Evolutionary conservation across 2,329 filamentous ascomycete genomes (phyloP).

Genomic region (Grosmannia serpens): DNA sequence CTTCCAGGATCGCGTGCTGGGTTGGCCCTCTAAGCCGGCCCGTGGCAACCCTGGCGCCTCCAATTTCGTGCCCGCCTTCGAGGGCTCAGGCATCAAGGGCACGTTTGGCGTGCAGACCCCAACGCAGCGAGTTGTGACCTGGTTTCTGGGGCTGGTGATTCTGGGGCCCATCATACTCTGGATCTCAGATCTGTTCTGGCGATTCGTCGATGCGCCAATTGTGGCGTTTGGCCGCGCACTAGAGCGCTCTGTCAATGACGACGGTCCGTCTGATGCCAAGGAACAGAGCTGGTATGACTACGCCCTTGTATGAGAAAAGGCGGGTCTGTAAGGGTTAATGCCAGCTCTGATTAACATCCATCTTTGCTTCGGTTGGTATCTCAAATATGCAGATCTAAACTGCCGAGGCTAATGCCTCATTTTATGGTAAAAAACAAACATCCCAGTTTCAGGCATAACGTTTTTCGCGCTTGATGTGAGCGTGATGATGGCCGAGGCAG

Average conservation of each 20-base stretch:
- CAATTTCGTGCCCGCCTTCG: constrained; percentile 13
- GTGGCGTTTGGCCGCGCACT: constrained; percentile 18
- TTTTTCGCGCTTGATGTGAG: background rate
- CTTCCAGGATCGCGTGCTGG: constrained; percentile 20
- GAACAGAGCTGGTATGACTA: background rate
- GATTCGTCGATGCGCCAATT: constrained; percentile 37
- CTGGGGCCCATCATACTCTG: constrained; percentile 32
- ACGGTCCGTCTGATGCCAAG: background rate
- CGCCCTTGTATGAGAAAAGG: background rate
- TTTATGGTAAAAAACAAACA: background rate
- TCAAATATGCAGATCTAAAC: background rate
- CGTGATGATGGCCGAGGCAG: too few species aligned
- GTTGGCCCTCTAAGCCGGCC: constrained; percentile 14
- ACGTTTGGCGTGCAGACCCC: constrained; percentile 19
- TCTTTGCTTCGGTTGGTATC: background rate
- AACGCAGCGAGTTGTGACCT: constrained; percentile 19
- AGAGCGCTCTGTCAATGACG: constrained; percentile 17
- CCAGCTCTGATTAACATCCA: background rate
- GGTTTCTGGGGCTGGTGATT: constrained; percentile 26
- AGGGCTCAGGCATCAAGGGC: constrained; percentile 20
- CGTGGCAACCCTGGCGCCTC: constrained; percentile 12
- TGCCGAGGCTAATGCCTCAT: background rate
- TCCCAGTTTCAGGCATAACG: background rate
- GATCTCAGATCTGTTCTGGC: constrained; percentile 48
- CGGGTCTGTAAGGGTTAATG: background rate